Evolutionary conservation across 140 eudicot species (phyloP), one percentile per base, ranked within the genome.

Genomic region (Oenanthe javanica): DNA sequence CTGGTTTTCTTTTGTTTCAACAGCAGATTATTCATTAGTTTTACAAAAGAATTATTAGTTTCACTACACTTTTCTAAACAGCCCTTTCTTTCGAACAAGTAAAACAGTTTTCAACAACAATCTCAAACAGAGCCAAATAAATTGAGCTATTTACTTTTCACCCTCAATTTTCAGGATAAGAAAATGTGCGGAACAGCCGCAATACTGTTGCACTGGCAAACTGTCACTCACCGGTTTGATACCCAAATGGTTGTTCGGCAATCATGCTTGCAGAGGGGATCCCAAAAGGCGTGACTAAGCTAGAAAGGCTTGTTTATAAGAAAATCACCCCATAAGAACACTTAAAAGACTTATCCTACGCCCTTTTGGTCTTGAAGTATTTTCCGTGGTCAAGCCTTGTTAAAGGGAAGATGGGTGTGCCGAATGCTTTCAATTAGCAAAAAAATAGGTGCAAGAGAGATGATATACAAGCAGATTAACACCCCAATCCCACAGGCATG

Each of bases 201-300:
- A 82, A 79, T 71, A 81, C 84, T 72, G 85, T 92, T 16, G 88
- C 79, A 21, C 82, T 89, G 49, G 88, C 89, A 15, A 83, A 79
- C 40, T 90, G 90, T 77, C 82, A 46, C 93, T 90, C 84, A 89
- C 84, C 0, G 97, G 97, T 43, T 18, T 15, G 47, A 64, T 92
- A 61, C 97, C 97, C 18, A 70, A 57, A 63, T 92, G 97, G 67
- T 84, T 92, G 82, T 81, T 90, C 97, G 8, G 84, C 86, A 79
- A 92, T 90, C 81, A 82, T 82, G 38, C 63, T 92, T 42, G 31
- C 80, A 1, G 97, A 93, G 21, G 82, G 31, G 67, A 88, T 90
- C 59, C 97, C 91, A 2, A 82, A 59, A 72, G 87, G 69, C 82
- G 75, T 90, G 54, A 88, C 93, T n/a, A 64, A 19, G 23, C 69